Evolutionary conservation across 2,329 filamentous ascomycete species (phyloP).

Genomic region (Alternaria sp.): DNA sequence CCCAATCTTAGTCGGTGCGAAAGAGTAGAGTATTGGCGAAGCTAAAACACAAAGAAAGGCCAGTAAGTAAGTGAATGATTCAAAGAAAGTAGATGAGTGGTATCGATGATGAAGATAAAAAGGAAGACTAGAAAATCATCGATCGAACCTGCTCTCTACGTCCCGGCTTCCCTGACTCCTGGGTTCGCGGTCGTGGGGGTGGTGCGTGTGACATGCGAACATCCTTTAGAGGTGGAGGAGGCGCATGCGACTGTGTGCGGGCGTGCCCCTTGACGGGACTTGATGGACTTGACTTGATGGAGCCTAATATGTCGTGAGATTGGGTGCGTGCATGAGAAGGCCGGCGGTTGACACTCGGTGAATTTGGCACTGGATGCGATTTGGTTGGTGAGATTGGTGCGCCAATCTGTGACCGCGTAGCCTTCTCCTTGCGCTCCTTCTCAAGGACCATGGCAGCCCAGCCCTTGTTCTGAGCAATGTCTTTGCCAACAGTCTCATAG

Average conservation of each 20-base stretch:
- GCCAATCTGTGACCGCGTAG: slow-evolving; percentile 30
- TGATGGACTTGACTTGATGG: slow-evolving; percentile 34
- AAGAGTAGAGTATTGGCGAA: slow-evolving; percentile 28
- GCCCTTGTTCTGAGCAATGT: slow-evolving; percentile 59
- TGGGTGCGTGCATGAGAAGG: slow-evolving; percentile 41
- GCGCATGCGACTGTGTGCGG: slow-evolving; percentile 43
- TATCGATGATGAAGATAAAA: slow-evolving; percentile 35
- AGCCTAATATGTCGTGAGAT: slow-evolving; percentile 35
- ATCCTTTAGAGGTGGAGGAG: slow-evolving; percentile 43
- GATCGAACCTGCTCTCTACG: slow-evolving; percentile 53
- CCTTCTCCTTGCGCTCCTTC: slow-evolving; percentile 51
- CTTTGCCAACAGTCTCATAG: slow-evolving; percentile 71
- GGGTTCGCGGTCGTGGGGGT: slow-evolving; percentile 41
- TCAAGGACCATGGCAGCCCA: slow-evolving; percentile 69
- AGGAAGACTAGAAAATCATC: slow-evolving; percentile 50
- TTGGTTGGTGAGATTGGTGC: slow-evolving; percentile 34
- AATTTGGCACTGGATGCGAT: slow-evolving; percentile 23
- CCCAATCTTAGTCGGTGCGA: slow-evolving; percentile 32
- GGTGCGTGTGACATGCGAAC: slow-evolving; percentile 35
- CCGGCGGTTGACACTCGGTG: slow-evolving; percentile 19
- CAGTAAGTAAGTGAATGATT: slow-evolving; percentile 37
- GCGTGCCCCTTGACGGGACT: slow-evolving; percentile 45
- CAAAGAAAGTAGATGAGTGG: slow-evolving; percentile 24
- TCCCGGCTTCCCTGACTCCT: slow-evolving; percentile 32
- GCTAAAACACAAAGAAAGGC: slow-evolving; percentile 36